Base-by-base conservation (phyloP, 352 stramenopile species). In the Phytophthora colocasiae region DNA sequence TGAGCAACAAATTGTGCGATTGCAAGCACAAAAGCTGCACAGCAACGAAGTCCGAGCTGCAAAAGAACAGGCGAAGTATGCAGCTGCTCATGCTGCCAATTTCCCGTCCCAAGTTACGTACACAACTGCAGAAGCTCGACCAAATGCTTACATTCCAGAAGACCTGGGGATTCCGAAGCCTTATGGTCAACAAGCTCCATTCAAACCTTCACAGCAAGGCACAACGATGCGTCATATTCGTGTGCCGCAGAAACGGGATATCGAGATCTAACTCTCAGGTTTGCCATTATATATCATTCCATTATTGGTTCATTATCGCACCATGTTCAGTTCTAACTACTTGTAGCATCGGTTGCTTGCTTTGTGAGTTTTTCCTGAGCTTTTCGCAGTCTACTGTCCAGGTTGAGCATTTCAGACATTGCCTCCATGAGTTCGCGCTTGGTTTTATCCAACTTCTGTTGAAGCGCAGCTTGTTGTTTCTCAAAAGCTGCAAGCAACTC, bases 141-240 rank as follows among this genome's bases (percentile, higher is more conserved):
- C 95, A 26, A 98, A 97, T 58, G 95, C 95, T 1, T 98, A 98
- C 73, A 97, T 98, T 51, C 95, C 95, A 9, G 88, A 97, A 29
- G 91, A 94, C 11, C 73, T 98, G 40, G 91, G 91, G 15, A 97
- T 98, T 49, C 93, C 95, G 1, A 97, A 97, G 71, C 95, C 95
- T 38, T 98, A 98, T 68, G 93, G 95, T 22, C 72, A 77, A 32
- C 77, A 91, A 17, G 93, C 93, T 14, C 95, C 95, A 24, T 98
- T 98, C 81, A 98, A 98, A 51, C 95, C 95, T 1, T 83, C 81
- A 2, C 76, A 95, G 52, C 57, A 81, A 6, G 95, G 95, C 22
- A 90, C 83, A 2, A 97, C 84, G 4, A 98, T 98, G 95, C 91
- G 95, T 26, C 94, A 98, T 63, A 98, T 97, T 24, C 81, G 91